A percentile compares a stretch with the other conserved stretches of the same genome.
Evolutionary conservation across 1,284 basidiomycete genomes (phyloP).

Genomic region (Cryptococcus sp.): DNA sequence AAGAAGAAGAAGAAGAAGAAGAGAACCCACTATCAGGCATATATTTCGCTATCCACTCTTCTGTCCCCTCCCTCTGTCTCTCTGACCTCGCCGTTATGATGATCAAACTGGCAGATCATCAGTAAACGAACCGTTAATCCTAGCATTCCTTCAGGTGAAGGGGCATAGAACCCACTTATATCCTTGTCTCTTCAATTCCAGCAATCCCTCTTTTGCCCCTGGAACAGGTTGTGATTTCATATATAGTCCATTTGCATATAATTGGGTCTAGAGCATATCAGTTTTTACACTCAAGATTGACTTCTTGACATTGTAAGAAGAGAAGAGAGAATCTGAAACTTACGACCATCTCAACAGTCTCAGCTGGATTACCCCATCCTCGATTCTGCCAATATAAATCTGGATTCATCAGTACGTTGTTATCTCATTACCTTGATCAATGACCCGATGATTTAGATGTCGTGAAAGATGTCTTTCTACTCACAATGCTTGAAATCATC

Average conservation of each 20-base stretch:
- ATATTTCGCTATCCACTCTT: slow-evolving; percentile 63
- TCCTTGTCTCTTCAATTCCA: slow-evolving; percentile 59
- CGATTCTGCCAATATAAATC: slow-evolving; percentile 58
- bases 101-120: slow-evolving; percentile 40
- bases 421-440: not conserved
- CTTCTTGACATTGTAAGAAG: no score
- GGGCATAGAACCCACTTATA: slow-evolving; percentile 48
- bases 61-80: slow-evolving; percentile 58
- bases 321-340: slow-evolving; percentile 5
- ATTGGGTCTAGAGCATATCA: slow-evolving; percentile 8
- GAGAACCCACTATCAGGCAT: slow-evolving; percentile 56
- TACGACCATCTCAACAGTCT: slow-evolving; percentile 41
- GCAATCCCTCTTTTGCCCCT: slow-evolving; percentile 61
- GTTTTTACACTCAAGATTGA: no score
- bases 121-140: not conserved
- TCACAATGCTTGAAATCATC: slow-evolving; percentile 63
- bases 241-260: slow-evolving; percentile 26
- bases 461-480: slow-evolving; percentile 18
- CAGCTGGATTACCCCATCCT: slow-evolving; percentile 65
- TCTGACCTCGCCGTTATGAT: slow-evolving; percentile 69
- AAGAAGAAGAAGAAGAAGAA: not conserved
- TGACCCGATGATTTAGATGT: not conserved
- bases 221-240: slow-evolving; percentile 56
- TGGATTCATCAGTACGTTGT: slow-evolving; percentile 41
- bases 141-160: not conserved